A percentile compares a stretch with the other conserved stretches of the same genome.
phyloP scores from a whole-genome alignment of 2,329 filamentous ascomycete species.

The Neobulgaria alba region DNA sequence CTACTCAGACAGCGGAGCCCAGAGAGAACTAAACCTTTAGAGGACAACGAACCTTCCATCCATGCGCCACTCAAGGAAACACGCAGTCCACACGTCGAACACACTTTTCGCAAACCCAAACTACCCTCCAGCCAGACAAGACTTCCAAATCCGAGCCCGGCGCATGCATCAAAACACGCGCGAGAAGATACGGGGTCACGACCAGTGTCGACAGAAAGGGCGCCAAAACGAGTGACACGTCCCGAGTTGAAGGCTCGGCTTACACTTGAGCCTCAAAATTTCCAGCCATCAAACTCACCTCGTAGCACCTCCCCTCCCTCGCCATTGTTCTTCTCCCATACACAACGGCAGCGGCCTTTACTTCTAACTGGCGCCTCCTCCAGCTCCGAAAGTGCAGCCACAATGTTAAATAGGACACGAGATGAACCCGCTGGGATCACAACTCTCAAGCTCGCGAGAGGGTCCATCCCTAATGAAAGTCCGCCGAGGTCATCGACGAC shows the following conservation, averaged over 20 bases:
- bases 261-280: constrained; percentile 27
- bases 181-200: constrained; percentile 13
- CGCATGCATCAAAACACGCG: constrained; percentile 20
- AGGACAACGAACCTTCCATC: too few relatives aligned
- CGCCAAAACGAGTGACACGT: constrained; percentile 23
- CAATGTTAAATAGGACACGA: constrained; percentile 19
- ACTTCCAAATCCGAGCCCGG: not conserved
- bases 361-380: constrained; percentile 32
- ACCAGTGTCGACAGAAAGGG: constrained; percentile 16
- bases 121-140: constrained; percentile 1
- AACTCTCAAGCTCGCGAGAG: constrained; percentile 46
- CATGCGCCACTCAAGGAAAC: too few relatives aligned
- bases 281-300: constrained; percentile 16
- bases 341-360: constrained; percentile 31
- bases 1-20: too few relatives aligned
- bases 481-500: constrained; percentile 42
- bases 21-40: too few relatives aligned
- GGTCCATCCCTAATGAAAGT: constrained; percentile 41
- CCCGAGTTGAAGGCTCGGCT: constrained; percentile 25
- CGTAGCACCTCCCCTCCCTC: constrained; percentile 32
- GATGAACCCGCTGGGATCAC: constrained; percentile 33
- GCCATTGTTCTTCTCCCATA: constrained; percentile 45
- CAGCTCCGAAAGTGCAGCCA: constrained; percentile 13
- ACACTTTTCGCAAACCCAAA: constrained; percentile 9
- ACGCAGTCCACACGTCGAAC: too few relatives aligned